phyloP scores from a whole-genome alignment of 2,329 filamentous ascomycete species.

The Alternaria panax region DNA sequence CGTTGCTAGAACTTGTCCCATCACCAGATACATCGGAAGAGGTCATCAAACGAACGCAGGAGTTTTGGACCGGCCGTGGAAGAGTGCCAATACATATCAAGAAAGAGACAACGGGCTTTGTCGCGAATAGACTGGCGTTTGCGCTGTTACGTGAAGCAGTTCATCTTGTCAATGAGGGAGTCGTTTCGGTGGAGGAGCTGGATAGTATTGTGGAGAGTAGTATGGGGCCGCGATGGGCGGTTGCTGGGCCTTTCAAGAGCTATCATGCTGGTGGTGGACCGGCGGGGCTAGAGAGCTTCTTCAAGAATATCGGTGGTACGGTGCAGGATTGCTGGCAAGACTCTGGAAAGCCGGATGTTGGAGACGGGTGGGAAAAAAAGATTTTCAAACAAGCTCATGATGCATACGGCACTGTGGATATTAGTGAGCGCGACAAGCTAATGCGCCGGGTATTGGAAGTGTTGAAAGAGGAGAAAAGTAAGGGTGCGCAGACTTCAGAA shows the following conservation, averaged over 20 bases:
- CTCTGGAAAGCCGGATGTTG: conserved; percentile 53
- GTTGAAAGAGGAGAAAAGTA: conserved; percentile 40
- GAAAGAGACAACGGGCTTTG: conserved; percentile 63
- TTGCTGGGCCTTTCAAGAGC: conserved; percentile 63
- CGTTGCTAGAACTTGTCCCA: conserved; percentile 65
- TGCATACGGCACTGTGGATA: conserved; percentile 57
- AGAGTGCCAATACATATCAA: conserved; percentile 59
- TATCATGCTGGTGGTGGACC: conserved; percentile 66
- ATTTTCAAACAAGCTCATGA: conserved; percentile 57
- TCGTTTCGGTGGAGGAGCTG: conserved; percentile 61
- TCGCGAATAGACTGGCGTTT: conserved; percentile 66
- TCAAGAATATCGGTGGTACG: conserved; percentile 64
- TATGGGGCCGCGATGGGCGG: conserved; percentile 38
- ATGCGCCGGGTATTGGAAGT: conserved; percentile 54
- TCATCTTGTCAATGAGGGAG: conserved; percentile 60
- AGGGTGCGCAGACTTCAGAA: background rate
- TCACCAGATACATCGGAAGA: conserved; percentile 52
- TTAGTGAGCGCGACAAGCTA: conserved; percentile 50
- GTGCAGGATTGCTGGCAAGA: conserved; percentile 64
- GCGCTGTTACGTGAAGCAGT: conserved; percentile 64
- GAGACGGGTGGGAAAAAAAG: conserved; percentile 56
- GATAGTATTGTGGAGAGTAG: conserved; percentile 55
- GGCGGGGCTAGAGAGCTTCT: conserved; percentile 60
- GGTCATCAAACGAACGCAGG: conserved; percentile 52
- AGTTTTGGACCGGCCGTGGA: conserved; percentile 56